Percentiles rank a stretch among this genome's conserved stretches.
Evolutionary conservation across 306 rosid species (phyloP).

Genomic region (Citrullus colocynthis): DNA sequence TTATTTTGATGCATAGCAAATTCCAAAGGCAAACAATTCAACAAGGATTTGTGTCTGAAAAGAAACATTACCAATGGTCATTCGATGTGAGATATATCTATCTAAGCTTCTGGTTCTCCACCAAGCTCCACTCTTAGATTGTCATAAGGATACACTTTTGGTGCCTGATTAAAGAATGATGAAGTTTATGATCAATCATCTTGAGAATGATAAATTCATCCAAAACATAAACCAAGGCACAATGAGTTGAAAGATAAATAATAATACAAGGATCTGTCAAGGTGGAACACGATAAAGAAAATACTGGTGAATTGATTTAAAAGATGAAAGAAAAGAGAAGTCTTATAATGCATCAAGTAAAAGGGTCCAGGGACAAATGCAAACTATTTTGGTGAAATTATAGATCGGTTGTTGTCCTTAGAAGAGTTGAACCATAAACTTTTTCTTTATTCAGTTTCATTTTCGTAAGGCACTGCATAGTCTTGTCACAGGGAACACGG

Average conservation of each 20-base stretch:
- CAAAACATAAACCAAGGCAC: not conserved
- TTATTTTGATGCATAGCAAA: constrained; percentile 3
- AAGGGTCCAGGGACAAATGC: not conserved
- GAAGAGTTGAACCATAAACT: not conserved
- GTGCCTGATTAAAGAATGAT: constrained; percentile 32
- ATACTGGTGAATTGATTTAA: not conserved
- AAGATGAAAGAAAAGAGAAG: not conserved
- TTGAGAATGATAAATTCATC: not conserved
- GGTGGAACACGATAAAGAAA: not conserved
- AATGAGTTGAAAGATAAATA: not conserved
- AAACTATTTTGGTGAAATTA: not conserved
- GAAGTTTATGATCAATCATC: not conserved
- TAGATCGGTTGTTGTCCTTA: not conserved
- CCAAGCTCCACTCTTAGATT: constrained; percentile 89
- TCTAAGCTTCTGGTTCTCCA: constrained; percentile 78
- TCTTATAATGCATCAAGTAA: not conserved
- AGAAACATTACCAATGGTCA: constrained; percentile 22
- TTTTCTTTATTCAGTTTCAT: not conserved
- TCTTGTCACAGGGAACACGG: not conserved
- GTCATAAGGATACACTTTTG: constrained; percentile 85
- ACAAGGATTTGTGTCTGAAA: constrained; percentile 17
- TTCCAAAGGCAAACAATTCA: constrained; percentile 16
- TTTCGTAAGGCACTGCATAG: not conserved
- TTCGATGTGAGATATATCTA: constrained; percentile 8
- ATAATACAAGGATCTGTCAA: not conserved